Evolutionary conservation across 331 rosid species (phyloP).

Genomic region (Dryas integrifolia): DNA sequence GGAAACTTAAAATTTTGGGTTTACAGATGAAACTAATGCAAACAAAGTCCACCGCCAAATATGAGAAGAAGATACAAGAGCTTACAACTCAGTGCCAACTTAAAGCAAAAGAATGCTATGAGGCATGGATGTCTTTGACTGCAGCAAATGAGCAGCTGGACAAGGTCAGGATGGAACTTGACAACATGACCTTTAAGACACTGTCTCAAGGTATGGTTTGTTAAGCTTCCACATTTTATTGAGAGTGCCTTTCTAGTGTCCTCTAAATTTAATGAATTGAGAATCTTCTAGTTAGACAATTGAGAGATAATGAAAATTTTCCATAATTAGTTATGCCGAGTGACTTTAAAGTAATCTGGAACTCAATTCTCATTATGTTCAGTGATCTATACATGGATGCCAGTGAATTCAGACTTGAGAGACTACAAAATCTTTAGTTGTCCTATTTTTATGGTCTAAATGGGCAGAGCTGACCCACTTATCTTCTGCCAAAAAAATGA

Average conservation of each 20-base stretch:
- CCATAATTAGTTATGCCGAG: not conserved
- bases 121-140: constrained; percentile 90
- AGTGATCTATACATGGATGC: not conserved
- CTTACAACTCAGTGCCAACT: constrained; percentile 59
- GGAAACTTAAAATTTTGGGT: constrained; percentile 27
- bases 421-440: not conserved
- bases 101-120: constrained; percentile 78
- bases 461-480: not conserved
- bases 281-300: not conserved
- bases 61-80: constrained; percentile 69
- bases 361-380: not conserved
- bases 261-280: not conserved
- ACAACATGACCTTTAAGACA: constrained; percentile 61
- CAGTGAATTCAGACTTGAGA: not conserved
- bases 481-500: not conserved
- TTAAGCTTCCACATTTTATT: constrained; percentile 4
- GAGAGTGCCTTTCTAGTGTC: constrained; percentile 12
- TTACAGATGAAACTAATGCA: constrained; percentile 67
- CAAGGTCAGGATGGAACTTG: constrained; percentile 66
- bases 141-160: constrained; percentile 65
- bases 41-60: constrained; percentile 58
- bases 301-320: not conserved
- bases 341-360: not conserved
- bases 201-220: constrained; percentile 52
- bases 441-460: not conserved